These are phyloP conservation scores for Claviceps paspali DNA, from an alignment of 2,329 filamentous ascomycete genomes.

Conservation along the genomic window DNA sequence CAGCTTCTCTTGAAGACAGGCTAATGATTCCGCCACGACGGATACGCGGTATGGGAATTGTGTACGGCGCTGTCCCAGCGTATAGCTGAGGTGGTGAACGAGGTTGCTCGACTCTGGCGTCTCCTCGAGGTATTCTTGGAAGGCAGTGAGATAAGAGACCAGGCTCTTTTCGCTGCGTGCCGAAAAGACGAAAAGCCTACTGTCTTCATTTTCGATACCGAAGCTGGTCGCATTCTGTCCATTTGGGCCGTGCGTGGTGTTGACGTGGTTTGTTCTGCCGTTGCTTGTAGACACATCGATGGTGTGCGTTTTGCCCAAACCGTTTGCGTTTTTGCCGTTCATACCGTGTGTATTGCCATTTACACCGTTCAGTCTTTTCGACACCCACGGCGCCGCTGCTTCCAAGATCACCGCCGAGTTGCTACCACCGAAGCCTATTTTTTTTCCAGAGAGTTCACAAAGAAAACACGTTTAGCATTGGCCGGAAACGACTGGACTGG, in stretches of 20 bases:
- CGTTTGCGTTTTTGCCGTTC: neutral
- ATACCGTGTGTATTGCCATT: neutral
- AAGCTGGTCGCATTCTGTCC: neutral
- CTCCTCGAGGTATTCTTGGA: conserved; percentile 9
- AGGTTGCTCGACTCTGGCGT: conserved; percentile 3
- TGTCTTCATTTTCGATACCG: neutral
- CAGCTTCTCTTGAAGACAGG: conserved; percentile 6
- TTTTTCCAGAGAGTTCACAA: neutral
- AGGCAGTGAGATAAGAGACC: conserved; percentile 10
- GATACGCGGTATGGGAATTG: conserved; percentile 10
- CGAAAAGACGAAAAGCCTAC: conserved; percentile 7
- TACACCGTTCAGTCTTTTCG: neutral
- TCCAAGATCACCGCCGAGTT: conserved; percentile 11
- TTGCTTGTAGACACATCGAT: neutral
- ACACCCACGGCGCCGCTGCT: neutral
- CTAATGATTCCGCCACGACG: conserved; percentile 2
- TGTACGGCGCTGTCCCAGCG: conserved; percentile 15
- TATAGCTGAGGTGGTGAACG: conserved; percentile 12
- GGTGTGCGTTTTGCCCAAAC: too few relatives aligned
- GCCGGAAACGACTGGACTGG: too few relatives aligned
- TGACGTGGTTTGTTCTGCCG: neutral
- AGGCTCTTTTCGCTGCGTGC: conserved; percentile 9
- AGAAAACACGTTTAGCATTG: too few relatives aligned
- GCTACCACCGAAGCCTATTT: conserved; percentile 10
- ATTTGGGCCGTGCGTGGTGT: neutral